Percentiles rank a stretch among this genome's conserved stretches.
Evolutionary conservation across 2,329 filamentous ascomycete genomes (phyloP).

Genomic region (Nothophaeocryptopus gaeumannii): DNA sequence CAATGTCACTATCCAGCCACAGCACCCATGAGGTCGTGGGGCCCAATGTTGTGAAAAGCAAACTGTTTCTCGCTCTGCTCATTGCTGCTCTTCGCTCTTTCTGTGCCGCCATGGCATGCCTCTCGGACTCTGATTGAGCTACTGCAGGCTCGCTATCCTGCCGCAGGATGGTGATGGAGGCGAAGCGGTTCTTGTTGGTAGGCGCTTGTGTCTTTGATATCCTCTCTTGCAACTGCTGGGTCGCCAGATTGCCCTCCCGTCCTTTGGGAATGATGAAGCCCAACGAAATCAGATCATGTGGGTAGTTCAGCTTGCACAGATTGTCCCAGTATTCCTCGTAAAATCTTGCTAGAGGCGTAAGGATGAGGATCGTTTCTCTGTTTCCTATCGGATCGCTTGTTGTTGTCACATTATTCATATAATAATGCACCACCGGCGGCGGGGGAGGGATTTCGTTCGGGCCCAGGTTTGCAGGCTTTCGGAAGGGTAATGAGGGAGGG

Average conservation of each 20-base stretch:
- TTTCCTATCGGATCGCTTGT: slow-evolving; percentile 73
- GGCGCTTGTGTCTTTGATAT: slow-evolving; percentile 84
- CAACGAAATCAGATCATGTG: slow-evolving; percentile 89
- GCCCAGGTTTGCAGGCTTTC: slow-evolving; percentile 59
- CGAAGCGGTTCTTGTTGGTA: slow-evolving; percentile 77
- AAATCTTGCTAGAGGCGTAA: slow-evolving; percentile 90
- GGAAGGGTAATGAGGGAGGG: slow-evolving; percentile 70
- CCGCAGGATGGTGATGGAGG: slow-evolving; percentile 87
- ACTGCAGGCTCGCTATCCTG: slow-evolving; percentile 86
- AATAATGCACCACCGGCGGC: slow-evolving; percentile 86
- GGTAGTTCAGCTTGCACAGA: slow-evolving; percentile 76
- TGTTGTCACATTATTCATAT: slow-evolving; percentile 91
- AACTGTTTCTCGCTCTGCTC: slow-evolving; percentile 88
- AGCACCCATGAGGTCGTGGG: slow-evolving; percentile 92
- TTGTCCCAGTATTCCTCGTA: slow-evolving; percentile 97
- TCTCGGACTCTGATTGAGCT: slow-evolving; percentile 81
- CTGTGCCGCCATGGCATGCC: slow-evolving; percentile 89
- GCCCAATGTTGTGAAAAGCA: slow-evolving; percentile 91
- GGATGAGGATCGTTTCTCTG: slow-evolving; percentile 80
- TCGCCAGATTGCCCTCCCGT: slow-evolving; percentile 85
- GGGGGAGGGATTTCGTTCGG: slow-evolving; percentile 58
- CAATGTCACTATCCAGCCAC: slow-evolving; percentile 89
- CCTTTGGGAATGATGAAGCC: slow-evolving; percentile 96
- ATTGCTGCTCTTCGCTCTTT: slow-evolving; percentile 83
- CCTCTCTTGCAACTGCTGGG: slow-evolving; percentile 75